Evolutionary conservation across 1,284 basidiomycete species (phyloP).

Genomic region (Exsudoporus floridanus): DNA sequence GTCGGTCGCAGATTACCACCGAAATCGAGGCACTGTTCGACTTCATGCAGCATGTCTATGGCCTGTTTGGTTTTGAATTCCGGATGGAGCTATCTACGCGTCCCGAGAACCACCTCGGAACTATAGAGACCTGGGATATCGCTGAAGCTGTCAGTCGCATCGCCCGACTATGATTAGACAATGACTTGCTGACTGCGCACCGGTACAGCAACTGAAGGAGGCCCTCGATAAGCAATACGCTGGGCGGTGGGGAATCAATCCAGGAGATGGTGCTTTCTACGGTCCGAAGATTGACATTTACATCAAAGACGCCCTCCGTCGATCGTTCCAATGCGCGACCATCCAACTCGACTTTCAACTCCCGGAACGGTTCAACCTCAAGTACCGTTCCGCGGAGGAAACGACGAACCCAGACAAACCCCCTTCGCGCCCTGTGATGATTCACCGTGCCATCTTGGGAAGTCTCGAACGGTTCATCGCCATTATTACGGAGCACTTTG

Average conservation of each 20-base stretch:
- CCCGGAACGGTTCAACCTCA: conserved; percentile 96
- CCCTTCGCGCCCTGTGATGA: conserved; percentile 88
- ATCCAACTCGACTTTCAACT: conserved; percentile 99
- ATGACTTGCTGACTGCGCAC: conserved; percentile 9
- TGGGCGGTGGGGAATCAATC: conserved; percentile 92
- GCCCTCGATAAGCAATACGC: conserved; percentile 88
- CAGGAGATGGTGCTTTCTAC: conserved; percentile 97
- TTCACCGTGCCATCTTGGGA: conserved; percentile 96
- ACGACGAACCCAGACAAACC: conserved; percentile 54
- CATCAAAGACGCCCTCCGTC: conserved; percentile 87
- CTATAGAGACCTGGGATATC: conserved; percentile 85
- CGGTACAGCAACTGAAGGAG: conserved; percentile 71
- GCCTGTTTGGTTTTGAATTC: conserved; percentile 98
- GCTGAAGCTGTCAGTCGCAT: conserved; percentile 70
- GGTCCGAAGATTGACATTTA: conserved; percentile 98
- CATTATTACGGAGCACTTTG: conserved; percentile 97
- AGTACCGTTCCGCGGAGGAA: conserved; percentile 78
- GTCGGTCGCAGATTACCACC: conserved; percentile 65
- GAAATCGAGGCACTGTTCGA: conserved; percentile 91
- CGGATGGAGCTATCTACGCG: conserved; percentile 93
- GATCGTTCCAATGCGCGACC: conserved; percentile 97
- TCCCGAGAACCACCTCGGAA: conserved; percentile 92
- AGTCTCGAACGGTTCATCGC: conserved; percentile 96
- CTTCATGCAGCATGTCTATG: conserved; percentile 94
- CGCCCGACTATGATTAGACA: not conserved